A percentile compares a stretch with the other conserved stretches of the same genome.
These are phyloP conservation scores for Actinidia arguta DNA, from an alignment of 179 eudicot species.

Conservation along the genomic window DNA sequence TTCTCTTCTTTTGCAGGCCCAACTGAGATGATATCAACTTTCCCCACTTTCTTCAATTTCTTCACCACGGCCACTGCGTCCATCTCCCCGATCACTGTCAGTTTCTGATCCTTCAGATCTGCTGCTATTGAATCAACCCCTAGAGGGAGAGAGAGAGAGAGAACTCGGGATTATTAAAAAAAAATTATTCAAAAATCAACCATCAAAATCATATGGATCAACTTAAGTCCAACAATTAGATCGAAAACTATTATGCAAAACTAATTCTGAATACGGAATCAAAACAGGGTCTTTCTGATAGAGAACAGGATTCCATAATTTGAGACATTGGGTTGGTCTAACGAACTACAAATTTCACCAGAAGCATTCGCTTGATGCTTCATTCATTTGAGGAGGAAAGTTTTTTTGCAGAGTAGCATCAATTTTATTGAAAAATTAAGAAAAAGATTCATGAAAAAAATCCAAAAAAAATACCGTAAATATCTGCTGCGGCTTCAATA, in stretches of 20 bases:
- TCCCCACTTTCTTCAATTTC: constrained; percentile 91
- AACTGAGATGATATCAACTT: constrained; percentile 79
- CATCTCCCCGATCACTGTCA: constrained; percentile 92
- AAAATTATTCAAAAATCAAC: too few relatives aligned
- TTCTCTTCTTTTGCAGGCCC: constrained; percentile 92
- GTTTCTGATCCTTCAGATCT: constrained; percentile 83
- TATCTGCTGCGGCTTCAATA: constrained; percentile 94
- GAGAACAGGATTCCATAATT: too few relatives aligned
- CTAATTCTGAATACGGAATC: too few relatives aligned
- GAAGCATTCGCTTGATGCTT: too few relatives aligned
- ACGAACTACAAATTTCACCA: too few relatives aligned
- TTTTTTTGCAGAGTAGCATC: too few relatives aligned
- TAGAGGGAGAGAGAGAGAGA: constrained; percentile 20
- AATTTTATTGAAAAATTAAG: not conserved
- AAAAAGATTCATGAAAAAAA: not conserved
- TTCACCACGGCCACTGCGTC: constrained; percentile 90
- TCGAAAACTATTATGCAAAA: too few relatives aligned
- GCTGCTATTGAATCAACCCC: constrained; percentile 97
- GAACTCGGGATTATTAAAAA: not conserved
- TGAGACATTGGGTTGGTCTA: too few relatives aligned
- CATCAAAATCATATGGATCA: too few relatives aligned
- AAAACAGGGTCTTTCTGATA: too few relatives aligned
- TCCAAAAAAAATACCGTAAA: constrained; percentile 52
- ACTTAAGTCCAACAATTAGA: too few relatives aligned
- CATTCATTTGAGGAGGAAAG: too few relatives aligned